These are phyloP conservation scores for rapeseed (Brassica napus) DNA, from an alignment of 345 rosid species.

Conservation along the genomic window Da-Ae NC_063441.1:21731001-21731500, in stretches of 20 bases:
- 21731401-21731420: conserved; percentile 73
- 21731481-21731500: conserved; percentile 30
- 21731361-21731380: conserved; percentile 80
- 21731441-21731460: conserved; percentile 59
- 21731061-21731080: conserved; percentile 9
- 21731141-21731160: not conserved
- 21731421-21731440: conserved; percentile 86
- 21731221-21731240: conserved; percentile 67
- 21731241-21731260: conserved; percentile 79
- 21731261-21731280: conserved; percentile 61
- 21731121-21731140: conserved; percentile 37
- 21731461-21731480: conserved; percentile 47
- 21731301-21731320: conserved; percentile 78
- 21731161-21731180: not conserved
- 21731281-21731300: conserved; percentile 80
- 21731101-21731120: conserved; percentile 25
- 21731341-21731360: conserved; percentile 70
- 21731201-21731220: not conserved
- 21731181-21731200: conserved; percentile 4
- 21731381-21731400: conserved; percentile 85
- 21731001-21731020: not conserved
- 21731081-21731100: conserved; percentile 2
- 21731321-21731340: conserved; percentile 95
- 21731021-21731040: conserved; percentile 18
- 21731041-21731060: conserved; percentile 26